Evolutionary conservation across 2,329 filamentous ascomycete genomes (phyloP).

Genomic region (Corinectria fuckeliana): DNA sequence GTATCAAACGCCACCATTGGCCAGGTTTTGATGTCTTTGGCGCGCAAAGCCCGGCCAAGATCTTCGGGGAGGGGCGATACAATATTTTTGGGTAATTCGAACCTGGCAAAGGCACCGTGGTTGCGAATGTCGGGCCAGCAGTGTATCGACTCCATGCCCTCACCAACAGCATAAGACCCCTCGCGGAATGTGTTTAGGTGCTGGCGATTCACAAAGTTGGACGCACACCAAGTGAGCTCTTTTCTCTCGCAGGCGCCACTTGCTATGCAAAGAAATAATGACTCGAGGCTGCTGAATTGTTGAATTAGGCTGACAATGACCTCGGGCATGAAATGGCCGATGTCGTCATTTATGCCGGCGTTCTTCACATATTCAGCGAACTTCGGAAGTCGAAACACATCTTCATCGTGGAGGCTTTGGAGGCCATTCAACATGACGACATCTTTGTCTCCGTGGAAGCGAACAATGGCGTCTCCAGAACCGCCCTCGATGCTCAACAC

Average conservation of each 20-base stretch:
- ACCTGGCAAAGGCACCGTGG: constrained; percentile 39
- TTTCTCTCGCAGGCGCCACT: constrained; percentile 12
- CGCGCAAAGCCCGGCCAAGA: constrained; percentile 4
- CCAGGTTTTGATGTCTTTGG: constrained; percentile 31
- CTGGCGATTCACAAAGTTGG: constrained; percentile 39
- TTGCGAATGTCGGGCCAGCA: constrained; percentile 45
- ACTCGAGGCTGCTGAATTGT: constrained; percentile 36
- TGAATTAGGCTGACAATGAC: constrained; percentile 4
- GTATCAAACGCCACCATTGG: constrained; percentile 43
- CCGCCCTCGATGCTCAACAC: constrained; percentile 38
- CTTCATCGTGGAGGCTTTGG: background rate
- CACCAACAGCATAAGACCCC: constrained; percentile 31
- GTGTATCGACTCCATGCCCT: constrained; percentile 35
- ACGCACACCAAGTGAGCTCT: constrained; percentile 42
- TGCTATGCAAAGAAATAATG: constrained; percentile 34
- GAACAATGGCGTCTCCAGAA: constrained; percentile 34
- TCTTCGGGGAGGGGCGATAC: constrained; percentile 4
- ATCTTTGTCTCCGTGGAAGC: constrained; percentile 42
- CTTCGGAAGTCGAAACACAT: constrained; percentile 30
- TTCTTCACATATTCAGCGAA: constrained; percentile 42
- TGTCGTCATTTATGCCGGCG: constrained; percentile 32
- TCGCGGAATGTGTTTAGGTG: constrained; percentile 37
- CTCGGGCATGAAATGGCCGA: background rate
- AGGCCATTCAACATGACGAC: constrained; percentile 37
- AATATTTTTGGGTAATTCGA: constrained; percentile 27